Percentiles rank a stretch among this genome's conserved stretches.
phyloP scores from a whole-genome alignment of 768 basidiomycete species.

The Russula sp. region DNA sequence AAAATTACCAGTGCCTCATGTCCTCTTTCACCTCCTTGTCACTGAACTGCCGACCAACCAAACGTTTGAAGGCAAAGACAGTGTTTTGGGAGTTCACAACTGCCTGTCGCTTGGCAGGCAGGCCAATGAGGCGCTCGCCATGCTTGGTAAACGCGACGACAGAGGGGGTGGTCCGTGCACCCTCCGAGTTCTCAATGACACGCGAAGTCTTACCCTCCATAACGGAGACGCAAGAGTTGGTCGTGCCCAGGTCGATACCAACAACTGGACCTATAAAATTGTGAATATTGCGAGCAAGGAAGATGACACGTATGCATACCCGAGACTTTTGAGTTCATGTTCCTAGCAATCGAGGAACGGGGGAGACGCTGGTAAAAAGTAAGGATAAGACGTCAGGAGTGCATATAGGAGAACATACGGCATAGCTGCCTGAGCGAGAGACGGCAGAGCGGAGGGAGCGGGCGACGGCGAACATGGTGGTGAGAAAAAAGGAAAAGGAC shows the following conservation, averaged over 20 bases:
- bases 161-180: conserved; percentile 95
- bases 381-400: not conserved
- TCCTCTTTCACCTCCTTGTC: conserved; percentile 94
- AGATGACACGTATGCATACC: conserved; percentile 39
- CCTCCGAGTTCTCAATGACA: conserved; percentile 97
- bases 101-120: conserved; percentile 95
- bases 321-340: conserved; percentile 93
- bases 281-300: not conserved
- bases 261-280: conserved; percentile 64
- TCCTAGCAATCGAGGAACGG: conserved; percentile 73
- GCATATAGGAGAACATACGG: conserved; percentile 35
- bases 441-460: conserved; percentile 55
- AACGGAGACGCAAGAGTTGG: conserved; percentile 85
- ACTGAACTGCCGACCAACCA: conserved; percentile 88
- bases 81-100: conserved; percentile 95
- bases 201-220: conserved; percentile 95
- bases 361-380: conserved; percentile 45
- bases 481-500: conserved; percentile 24
- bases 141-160: conserved; percentile 99
- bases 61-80: conserved; percentile 88
- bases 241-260: conserved; percentile 95
- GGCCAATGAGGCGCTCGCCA: conserved; percentile 91
- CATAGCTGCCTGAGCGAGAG: conserved; percentile 55
- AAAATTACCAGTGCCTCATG: conserved; percentile 66
- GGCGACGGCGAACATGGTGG: conserved; percentile 62